These are phyloP conservation scores for Mortierella sp. DNA, from an alignment of 371 early-diverging fungal genomes.

Conservation along the genomic window DNA sequence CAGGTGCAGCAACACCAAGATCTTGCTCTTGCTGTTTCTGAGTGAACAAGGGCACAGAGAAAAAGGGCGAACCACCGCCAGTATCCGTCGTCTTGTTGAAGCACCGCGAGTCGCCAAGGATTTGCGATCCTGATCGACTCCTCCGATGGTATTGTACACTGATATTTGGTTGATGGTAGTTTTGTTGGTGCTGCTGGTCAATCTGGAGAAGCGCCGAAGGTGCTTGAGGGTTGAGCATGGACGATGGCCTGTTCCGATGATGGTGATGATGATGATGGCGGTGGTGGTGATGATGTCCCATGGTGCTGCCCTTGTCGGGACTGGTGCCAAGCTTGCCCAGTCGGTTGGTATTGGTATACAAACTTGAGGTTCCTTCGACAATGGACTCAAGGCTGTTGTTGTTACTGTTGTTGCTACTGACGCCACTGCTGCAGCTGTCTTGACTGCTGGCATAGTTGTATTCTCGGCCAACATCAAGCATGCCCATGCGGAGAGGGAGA, in stretches of 20 bases:
- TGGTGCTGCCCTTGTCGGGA: background rate
- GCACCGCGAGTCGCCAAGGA: background rate
- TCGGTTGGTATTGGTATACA: background rate
- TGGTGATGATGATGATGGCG: background rate
- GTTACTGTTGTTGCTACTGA: background rate
- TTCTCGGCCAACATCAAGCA: background rate
- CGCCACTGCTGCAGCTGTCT: background rate
- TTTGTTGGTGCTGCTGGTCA: constrained; percentile 22
- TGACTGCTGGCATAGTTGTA: background rate
- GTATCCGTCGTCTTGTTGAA: constrained; percentile 4
- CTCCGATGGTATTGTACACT: constrained; percentile 19
- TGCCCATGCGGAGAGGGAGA: background rate
- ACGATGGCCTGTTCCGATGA: constrained; percentile 4
- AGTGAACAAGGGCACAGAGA: background rate
- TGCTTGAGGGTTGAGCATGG: constrained; percentile 21
- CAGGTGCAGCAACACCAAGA: background rate
- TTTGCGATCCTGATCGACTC: constrained; percentile 8
- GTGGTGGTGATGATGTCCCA: background rate
- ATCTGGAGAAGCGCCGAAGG: constrained; percentile 13
- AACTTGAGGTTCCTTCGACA: background rate
- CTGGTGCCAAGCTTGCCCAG: background rate
- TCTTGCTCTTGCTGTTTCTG: background rate
- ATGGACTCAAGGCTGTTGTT: background rate
- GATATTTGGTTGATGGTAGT: constrained; percentile 20
- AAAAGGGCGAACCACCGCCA: background rate